Base-by-base conservation (phyloP, 2,329 filamentous ascomycete species). In the Dactylonectria estremocensis region DNA sequence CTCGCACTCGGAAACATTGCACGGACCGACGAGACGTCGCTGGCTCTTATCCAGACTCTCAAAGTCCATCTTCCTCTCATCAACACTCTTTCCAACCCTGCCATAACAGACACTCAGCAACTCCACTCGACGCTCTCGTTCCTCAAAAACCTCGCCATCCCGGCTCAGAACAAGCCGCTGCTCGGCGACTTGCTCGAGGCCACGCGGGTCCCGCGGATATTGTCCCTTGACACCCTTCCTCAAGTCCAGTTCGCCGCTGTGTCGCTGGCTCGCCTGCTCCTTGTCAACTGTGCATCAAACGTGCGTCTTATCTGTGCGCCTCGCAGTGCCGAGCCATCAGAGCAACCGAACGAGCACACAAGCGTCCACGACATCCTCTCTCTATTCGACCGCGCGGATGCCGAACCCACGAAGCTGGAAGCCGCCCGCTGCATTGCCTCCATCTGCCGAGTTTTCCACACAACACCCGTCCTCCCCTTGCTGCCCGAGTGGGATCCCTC, bases 131-230 rank as follows among this genome's bases (percentile, higher is more conserved):
- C 83, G 2, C 81, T 92, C 18, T 86, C 88, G 8, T 90, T 91
- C 73, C 84, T 91, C 67, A 91, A 90, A 77, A 92, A 92, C 76
- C 85, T 92, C 9, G 87, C 89, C 28, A 88, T 92, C 57, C 88
- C 89, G 0, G 64, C 79, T 0, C 75, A 77, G 28, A 91, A 91
- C 78, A 91, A 90, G 76, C 69, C 82, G 2, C 54, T 79, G 0
- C 81, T 92, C 1, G 86, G 86, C 16, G 78, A 79, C 5, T 78
- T 91, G 2, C 80, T 91, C 3, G 80, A 83, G 6, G 72, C 80
- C 0, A 63, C 72, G 3, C 79, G 85, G 35, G 81, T 91, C 1
- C 88, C 89, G 0, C 83, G 84, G 1, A 81, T 91, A 57, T 89
- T 88, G 84, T 76, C 80, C 10, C 77, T 88, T 28, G 86, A 89